These are phyloP conservation scores for Symbiodinium pilosum DNA, from an alignment of 73 alveolate genomes.

Conservation along the genomic window DNA sequence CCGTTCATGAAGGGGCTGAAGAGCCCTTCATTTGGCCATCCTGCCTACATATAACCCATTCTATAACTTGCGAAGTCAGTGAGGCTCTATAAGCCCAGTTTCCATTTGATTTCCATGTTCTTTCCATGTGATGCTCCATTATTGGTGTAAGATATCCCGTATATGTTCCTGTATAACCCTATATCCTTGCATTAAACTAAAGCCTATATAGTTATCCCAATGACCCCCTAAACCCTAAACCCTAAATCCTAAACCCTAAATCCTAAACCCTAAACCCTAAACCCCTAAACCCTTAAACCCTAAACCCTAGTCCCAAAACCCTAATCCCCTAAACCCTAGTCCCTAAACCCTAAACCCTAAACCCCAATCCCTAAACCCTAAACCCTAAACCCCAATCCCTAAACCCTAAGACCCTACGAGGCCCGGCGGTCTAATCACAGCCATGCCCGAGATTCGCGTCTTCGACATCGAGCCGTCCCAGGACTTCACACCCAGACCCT, in stretches of 20 bases:
- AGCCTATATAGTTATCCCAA: background rate
- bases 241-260: background rate
- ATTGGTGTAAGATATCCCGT: background rate
- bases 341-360: background rate
- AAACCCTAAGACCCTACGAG: background rate
- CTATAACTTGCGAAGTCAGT: background rate
- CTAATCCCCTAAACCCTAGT: background rate
- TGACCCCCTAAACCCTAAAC: background rate
- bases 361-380: no score
- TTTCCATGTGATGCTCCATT: background rate
- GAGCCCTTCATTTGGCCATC: no score
- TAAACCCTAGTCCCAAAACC: no score
- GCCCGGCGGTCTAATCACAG: conserved; percentile 92
- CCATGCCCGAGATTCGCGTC: conserved; percentile 94
- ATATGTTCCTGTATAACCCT: background rate
- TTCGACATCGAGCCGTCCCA: conserved; percentile 76
- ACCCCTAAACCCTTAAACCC: no score
- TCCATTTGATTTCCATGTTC: background rate
- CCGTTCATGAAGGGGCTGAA: no score
- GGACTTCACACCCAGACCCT: no score
- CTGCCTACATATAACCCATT: background rate
- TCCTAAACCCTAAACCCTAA: no score
- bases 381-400: no score
- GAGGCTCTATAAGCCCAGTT: background rate
- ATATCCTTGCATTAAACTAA: background rate